Evolutionary conservation across 2,329 filamentous ascomycete genomes (phyloP).

Genomic region (Cercospora brassicicola): DNA sequence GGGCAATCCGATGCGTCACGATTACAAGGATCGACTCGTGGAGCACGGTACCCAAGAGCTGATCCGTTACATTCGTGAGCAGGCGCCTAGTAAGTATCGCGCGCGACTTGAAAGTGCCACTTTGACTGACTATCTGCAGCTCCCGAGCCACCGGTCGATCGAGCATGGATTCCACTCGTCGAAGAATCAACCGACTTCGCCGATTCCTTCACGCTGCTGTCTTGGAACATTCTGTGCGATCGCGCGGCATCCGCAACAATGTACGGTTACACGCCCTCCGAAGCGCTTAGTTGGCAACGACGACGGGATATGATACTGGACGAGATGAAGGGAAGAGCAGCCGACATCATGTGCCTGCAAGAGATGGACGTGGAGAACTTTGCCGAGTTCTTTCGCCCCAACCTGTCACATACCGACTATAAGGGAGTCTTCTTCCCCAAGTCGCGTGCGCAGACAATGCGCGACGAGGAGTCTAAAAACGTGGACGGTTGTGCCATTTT

Average conservation of each 20-base stretch:
- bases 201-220: conserved; percentile 78
- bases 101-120: neutral
- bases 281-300: conserved; percentile 82
- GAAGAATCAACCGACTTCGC: conserved; percentile 51
- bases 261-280: conserved; percentile 87
- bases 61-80: conserved; percentile 78
- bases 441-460: conserved; percentile 86
- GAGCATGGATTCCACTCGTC: conserved; percentile 74
- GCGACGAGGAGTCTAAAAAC: conserved; percentile 79
- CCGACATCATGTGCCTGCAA: conserved; percentile 90
- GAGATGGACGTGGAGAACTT: conserved; percentile 92
- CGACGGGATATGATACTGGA: conserved; percentile 78
- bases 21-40: conserved; percentile 77
- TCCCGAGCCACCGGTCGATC: conserved; percentile 71
- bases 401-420: conserved; percentile 83
- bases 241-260: conserved; percentile 81
- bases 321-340: conserved; percentile 74
- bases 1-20: conserved; percentile 75
- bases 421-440: conserved; percentile 93
- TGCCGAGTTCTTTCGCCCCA: conserved; percentile 85
- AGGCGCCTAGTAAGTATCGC: conserved; percentile 69
- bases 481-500: conserved; percentile 97
- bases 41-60: conserved; percentile 84
- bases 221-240: conserved; percentile 95
- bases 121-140: conserved; percentile 51